These are phyloP conservation scores for Pulchroboletus neoregius DNA, from an alignment of 1,284 basidiomycete species.

Conservation along the genomic window DNA sequence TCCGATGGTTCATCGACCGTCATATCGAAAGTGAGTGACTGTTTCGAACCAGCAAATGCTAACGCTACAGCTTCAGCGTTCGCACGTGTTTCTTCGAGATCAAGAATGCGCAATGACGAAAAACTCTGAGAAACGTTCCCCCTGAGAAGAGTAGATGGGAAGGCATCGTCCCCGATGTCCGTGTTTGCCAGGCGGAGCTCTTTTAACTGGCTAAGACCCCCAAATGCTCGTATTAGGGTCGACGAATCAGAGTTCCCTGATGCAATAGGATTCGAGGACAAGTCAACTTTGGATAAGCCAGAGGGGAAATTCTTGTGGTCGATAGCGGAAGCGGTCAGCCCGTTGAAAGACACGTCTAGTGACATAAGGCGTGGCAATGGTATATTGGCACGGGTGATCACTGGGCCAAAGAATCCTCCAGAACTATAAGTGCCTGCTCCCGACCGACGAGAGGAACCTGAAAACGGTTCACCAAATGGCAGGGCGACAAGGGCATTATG, in stretches of 20 bases:
- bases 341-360: conserved; percentile 64
- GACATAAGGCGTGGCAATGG: conserved; percentile 60
- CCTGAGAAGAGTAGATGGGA: conserved; percentile 43
- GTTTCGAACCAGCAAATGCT: conserved; percentile 44
- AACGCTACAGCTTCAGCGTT: conserved; percentile 43
- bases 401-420: conserved; percentile 60
- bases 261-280: conserved; percentile 55
- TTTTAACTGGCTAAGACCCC: conserved; percentile 48
- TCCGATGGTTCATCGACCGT: conserved; percentile 49
- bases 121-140: conserved; percentile 37
- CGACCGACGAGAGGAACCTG: conserved; percentile 24
- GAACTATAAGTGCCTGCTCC: conserved; percentile 33
- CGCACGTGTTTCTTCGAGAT: conserved; percentile 61
- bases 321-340: conserved; percentile 50
- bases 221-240: conserved; percentile 38
- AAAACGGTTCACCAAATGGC: conserved; percentile 56
- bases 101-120: conserved; percentile 50
- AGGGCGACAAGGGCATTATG: conserved; percentile 61
- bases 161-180: conserved; percentile 56
- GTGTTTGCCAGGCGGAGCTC: conserved; percentile 55
- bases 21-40: conserved; percentile 51
- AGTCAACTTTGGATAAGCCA: conserved; percentile 44
- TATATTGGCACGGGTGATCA: conserved; percentile 53
- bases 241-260: conserved; percentile 23
- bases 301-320: conserved; percentile 48